These are phyloP conservation scores for Setaria italica DNA, from an alignment of 202 grass and related monocot genomes.

Conservation along the genomic window DNA sequence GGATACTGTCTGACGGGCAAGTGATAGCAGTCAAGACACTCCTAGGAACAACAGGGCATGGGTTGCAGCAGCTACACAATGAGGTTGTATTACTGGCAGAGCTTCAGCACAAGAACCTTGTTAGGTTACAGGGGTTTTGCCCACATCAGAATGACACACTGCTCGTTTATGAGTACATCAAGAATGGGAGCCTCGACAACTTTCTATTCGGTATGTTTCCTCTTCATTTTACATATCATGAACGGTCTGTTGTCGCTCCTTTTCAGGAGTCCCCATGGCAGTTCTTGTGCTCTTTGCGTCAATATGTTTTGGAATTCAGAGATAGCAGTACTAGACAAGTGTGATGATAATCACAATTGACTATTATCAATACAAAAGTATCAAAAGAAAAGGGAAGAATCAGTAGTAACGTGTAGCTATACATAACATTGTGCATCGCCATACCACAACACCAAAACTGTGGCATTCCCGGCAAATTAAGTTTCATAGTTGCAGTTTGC, in stretches of 20 bases:
- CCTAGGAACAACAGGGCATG: conserved; percentile 29
- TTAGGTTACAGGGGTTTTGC: conserved; percentile 57
- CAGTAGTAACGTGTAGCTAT: too few relatives aligned
- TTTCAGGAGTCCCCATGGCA: too few relatives aligned
- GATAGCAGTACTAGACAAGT: too few relatives aligned
- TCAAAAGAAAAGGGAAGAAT: too few relatives aligned
- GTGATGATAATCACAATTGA: too few relatives aligned
- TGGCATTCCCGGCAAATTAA: too few relatives aligned
- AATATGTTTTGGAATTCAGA: too few relatives aligned
- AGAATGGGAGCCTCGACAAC: conserved; percentile 59
- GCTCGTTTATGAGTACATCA: conserved; percentile 64
- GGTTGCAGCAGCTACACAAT: conserved; percentile 49
- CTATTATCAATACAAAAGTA: too few relatives aligned
- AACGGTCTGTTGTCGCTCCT: too few relatives aligned
- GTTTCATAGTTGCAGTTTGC: too few relatives aligned
- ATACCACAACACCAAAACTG: background rate
- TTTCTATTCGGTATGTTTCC: conserved; percentile 54
- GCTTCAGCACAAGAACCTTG: conserved; percentile 75
- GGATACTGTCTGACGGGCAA: conserved; percentile 48
- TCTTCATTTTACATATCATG: background rate
- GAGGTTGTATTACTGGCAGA: conserved; percentile 56
- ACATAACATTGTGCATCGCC: too few relatives aligned
- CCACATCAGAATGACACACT: conserved; percentile 46
- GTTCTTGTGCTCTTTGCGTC: too few relatives aligned
- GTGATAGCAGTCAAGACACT: conserved; percentile 76